These are phyloP conservation scores for Centaurea solstitialis DNA, from an alignment of 129 eudicot genomes.

Conservation along the genomic window DNA sequence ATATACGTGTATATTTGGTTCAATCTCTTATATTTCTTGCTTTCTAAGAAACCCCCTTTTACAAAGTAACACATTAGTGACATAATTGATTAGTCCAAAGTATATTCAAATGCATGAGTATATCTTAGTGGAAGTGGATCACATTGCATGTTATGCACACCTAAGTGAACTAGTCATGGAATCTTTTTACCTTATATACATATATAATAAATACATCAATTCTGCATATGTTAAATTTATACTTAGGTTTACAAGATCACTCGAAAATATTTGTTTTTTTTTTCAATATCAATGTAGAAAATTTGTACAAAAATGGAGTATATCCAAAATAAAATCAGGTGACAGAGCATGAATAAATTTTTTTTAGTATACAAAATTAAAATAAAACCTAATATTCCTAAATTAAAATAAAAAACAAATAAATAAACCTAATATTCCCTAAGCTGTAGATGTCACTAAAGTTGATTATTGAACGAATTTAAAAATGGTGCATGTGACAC, in stretches of 20 bases:
- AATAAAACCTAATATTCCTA: conserved; percentile 21
- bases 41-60: not conserved
- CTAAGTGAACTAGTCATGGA: conserved; percentile 19
- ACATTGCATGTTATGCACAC: conserved; percentile 32
- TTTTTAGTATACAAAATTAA: not conserved
- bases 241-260: not conserved
- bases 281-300: too few relatives aligned
- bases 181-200: not conserved
- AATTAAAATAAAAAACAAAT: conserved; percentile 6
- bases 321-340: not conserved
- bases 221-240: not conserved
- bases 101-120: conserved; percentile 22
- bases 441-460: conserved; percentile 21
- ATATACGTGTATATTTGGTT: not conserved
- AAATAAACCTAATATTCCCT: conserved; percentile 27
- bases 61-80: not conserved
- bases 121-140: conserved; percentile 30
- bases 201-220: not conserved
- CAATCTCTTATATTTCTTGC: not conserved
- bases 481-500: conserved; percentile 27
- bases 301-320: not conserved
- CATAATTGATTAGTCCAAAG: not conserved
- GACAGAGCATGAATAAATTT: not conserved
- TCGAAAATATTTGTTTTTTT: too few relatives aligned
- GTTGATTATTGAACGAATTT: conserved; percentile 6